phyloP scores from a whole-genome alignment of 768 basidiomycete genomes.

The Tricholoma sp. region DNA sequence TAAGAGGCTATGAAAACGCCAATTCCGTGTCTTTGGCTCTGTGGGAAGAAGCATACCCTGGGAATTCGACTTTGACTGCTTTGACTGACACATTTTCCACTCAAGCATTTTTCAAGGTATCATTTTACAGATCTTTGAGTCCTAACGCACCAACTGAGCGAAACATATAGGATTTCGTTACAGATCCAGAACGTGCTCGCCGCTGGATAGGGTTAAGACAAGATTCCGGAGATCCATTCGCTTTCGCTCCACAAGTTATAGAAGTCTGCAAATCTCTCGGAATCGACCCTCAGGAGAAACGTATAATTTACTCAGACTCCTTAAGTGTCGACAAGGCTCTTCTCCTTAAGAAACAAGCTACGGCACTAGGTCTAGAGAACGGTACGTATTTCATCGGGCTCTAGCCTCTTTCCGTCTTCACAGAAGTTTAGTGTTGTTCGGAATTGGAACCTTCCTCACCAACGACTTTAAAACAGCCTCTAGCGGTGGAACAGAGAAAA shows the following conservation, averaged over 20 bases:
- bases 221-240: conserved; percentile 87
- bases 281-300: conserved; percentile 59
- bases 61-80: conserved; percentile 58
- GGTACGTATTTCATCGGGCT: conserved; percentile 32
- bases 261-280: conserved; percentile 66
- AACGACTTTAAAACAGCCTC: conserved; percentile 71
- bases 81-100: conserved; percentile 96
- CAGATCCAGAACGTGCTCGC: conserved; percentile 52
- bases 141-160: background rate
- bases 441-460: conserved; percentile 89
- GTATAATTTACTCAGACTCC: conserved; percentile 81
- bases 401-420: conserved; percentile 1
- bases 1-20: conserved; percentile 75
- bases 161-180: conserved; percentile 46
- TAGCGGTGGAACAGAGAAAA: conserved; percentile 45
- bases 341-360: conserved; percentile 63
- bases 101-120: conserved; percentile 74
- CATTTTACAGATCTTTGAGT: background rate
- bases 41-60: conserved; percentile 77
- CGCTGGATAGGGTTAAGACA: conserved; percentile 86
- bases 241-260: conserved; percentile 72
- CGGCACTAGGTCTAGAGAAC: conserved; percentile 62
- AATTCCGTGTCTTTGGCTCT: conserved; percentile 72
- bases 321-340: conserved; percentile 69
- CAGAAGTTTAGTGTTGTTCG: conserved; percentile 64